Base-by-base conservation (phyloP, 2,329 filamentous ascomycete species). In the Sporothrix mexicana region DNA sequence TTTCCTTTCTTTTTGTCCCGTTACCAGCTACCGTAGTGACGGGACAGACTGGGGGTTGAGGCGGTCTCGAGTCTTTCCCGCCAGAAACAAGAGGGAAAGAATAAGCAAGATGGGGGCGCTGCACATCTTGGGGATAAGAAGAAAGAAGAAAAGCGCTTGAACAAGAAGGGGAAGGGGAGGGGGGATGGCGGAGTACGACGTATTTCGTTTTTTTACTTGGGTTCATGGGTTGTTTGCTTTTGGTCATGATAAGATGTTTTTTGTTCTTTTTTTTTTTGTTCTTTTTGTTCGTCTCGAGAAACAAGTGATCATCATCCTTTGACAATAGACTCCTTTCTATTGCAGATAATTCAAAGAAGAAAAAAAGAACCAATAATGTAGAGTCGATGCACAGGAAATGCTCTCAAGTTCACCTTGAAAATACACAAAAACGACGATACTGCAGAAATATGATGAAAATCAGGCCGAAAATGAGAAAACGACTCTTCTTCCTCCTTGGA, bases 321-420 rank as follows among this genome's bases (percentile, higher is more conserved):
- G 7, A 36, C 2, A 7, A 36, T 5, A 7, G 2, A 25, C 61
- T 66, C 12, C 61, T 25, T 25, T 66, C 25, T 47, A 41, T 20
- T 66, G 20, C 61, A 66, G 61, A 66, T 47, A 66, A 47, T 41
- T 25, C 41, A 47, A 47, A 47, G 41, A 66, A 23, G 41, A 66
- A 23, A 17, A 36, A 36, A 59, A 3, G n/a, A 30, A 36, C 5
- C 30, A 36, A 36, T n/a, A 36, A 36, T 2, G 30, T 36, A 36
- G 2, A 36, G 30, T 36, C 7, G 3, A 36, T 36, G 30, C 30
- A 36, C 30, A 36, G 3, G 30, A 36, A 36, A 36, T 36, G 7
- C 30, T 6, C 30, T 36, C 30, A 36, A 36, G 30, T 36, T 36
- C 30, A 62, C 57, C 43, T 36, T 10, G 15, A 47, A 59, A 59